Base-by-base conservation (phyloP, 1,284 basidiomycete genomes). In the Ustilago trichophora region DNA sequence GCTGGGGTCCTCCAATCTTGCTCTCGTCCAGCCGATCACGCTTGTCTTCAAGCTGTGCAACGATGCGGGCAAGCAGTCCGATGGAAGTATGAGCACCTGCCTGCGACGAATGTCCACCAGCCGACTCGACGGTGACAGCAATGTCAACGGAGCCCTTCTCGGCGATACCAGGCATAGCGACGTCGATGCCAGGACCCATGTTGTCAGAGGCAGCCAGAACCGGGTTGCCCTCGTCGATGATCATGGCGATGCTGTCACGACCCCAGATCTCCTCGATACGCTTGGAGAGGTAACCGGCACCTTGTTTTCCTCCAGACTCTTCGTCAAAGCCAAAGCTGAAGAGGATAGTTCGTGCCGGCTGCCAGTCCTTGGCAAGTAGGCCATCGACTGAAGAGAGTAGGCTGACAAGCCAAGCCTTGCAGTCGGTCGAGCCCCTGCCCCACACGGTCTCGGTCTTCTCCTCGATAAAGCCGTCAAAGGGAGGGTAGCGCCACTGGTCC, bases 311-410 rank as follows among this genome's bases (percentile, higher is more conserved):
- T 40, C 65, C 43, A 1, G 64, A 46, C 80, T 91, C 89, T 72
- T 90, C 90, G 72, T 91, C 89, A 54, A 87, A 87, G n/a, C 90
- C 90, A 45, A 87, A 87, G 1, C 87, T 85, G 21, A 89, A 82
- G 19, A 90, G 83, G 34, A 90, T 82, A n/a, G 68, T 75, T 26
- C 83, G 73, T 37, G 66, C 73, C 6, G 85, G 85, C 57, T 81
- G 53, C 71, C 82, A 86, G 33, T 54, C 62, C 12, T 53, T 44
- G 4, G 79, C 83, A 16, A 85, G 66, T 13, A 87, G 82, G 40
- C 81, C 82, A 75, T 86, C 85, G 11, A 85, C 72, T 0, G 85
- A 81, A 7, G 82, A 79, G 35, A 85, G 76, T 44, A 85, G 82
- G 10, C 82, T 83, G 43, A 85, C 73, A 18, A 85, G 71, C 65